Conservation (phyloP, 306 rosid species). For the Lablab purpureus region DNA sequence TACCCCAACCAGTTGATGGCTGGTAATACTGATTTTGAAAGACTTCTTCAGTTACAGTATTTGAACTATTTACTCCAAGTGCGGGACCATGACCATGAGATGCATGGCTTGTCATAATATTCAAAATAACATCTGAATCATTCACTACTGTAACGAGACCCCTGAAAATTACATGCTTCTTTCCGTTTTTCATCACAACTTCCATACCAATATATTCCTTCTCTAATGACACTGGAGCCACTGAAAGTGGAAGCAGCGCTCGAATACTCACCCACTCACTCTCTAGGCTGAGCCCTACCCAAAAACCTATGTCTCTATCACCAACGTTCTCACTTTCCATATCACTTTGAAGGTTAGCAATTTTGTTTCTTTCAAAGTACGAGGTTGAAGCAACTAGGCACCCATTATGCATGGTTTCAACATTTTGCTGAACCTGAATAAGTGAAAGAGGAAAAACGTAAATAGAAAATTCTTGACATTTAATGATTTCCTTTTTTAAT, state of each 20-base stretch:
- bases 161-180: conserved; percentile 88
- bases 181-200: conserved; percentile 90
- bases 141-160: conserved; percentile 86
- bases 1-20: conserved; percentile 75
- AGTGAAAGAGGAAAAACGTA: conserved; percentile 39
- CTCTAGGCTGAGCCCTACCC: conserved; percentile 72
- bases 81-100: conserved; percentile 57
- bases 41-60: conserved; percentile 61
- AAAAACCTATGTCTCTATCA: conserved; percentile 85
- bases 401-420: conserved; percentile 61
- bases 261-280: conserved; percentile 83
- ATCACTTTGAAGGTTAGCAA: conserved; percentile 73
- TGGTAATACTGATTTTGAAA: conserved; percentile 79
- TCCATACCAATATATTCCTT: conserved; percentile 83
- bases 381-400: conserved; percentile 73
- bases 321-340: conserved; percentile 45
- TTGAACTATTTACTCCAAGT: conserved; percentile 47
- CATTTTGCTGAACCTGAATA: conserved; percentile 61
- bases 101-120: conserved; percentile 60
- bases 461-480: background rate
- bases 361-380: conserved; percentile 83
- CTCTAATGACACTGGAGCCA: conserved; percentile 74
- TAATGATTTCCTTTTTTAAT: background rate
- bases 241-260: conserved; percentile 86
- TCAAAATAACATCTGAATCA: conserved; percentile 78